These are phyloP conservation scores for Citrus mangshanensis DNA, from an alignment of 345 rosid species.

Conservation along the genomic window DNA sequence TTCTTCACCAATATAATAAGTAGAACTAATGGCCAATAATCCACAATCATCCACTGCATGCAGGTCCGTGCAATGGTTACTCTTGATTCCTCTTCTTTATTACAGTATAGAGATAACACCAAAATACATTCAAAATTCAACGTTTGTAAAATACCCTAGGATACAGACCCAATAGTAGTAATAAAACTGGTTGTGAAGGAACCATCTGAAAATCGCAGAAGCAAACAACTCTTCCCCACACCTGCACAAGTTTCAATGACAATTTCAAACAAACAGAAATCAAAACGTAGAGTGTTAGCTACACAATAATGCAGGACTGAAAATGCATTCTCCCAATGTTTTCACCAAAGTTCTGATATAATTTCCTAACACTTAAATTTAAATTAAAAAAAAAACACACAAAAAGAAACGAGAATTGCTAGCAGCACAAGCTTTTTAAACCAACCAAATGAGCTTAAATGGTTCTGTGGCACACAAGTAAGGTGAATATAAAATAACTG, in stretches of 20 bases:
- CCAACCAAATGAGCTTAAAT: not conserved
- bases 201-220: slow-evolving; percentile 92
- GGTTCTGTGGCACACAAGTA: not conserved
- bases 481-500: not conserved
- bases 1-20: not conserved
- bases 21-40: not conserved
- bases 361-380: not conserved
- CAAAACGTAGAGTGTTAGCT: not conserved
- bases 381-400: not conserved
- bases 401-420: not conserved
- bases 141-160: not conserved
- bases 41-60: not conserved
- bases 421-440: not conserved
- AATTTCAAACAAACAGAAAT: not conserved
- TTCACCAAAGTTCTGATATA: not conserved
- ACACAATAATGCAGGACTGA: not conserved
- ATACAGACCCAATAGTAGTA: slow-evolving; percentile 80
- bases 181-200: slow-evolving; percentile 95
- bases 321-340: not conserved
- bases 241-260: slow-evolving; percentile 33
- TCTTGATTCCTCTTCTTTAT: not conserved
- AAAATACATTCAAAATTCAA: not conserved
- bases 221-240: slow-evolving; percentile 95
- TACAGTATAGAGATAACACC: not conserved
- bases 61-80: not conserved